Base-by-base conservation (phyloP, 2,329 filamentous ascomycete genomes). In the Alternaria burnsii region DNA sequence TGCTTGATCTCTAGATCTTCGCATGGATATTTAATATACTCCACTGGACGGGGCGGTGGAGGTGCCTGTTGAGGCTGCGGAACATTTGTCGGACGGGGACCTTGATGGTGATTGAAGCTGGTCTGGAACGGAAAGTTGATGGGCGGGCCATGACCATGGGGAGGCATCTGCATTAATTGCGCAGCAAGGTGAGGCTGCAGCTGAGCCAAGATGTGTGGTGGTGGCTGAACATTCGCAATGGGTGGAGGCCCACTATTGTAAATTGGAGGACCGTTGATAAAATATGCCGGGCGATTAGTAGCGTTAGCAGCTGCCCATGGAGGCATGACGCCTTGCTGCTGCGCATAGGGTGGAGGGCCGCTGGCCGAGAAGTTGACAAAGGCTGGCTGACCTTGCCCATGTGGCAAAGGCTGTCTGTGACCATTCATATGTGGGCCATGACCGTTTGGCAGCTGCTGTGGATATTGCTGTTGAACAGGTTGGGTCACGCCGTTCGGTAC, bases 11-110 rank as follows among this genome's bases (percentile, higher is more conserved):
- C 91, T 50, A 98, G 81, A 79, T 99, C 95, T 73, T 99, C 95
- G 63, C 97, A 97, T 0, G 95, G 95, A 76, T 97, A 98, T 76
- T 97, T 97, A 63, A 95, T 90, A 1, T 91, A 91, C 54, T 77
- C 75, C 18, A 76, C 69, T 4, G 69, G 63, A 51, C 66, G 67
- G 11, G 66, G 24, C 18, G 63, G 30, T 3, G 91, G 90, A 7
- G 89, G 87, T 0, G 89, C 40, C 40, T 63, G 61, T 34, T 67
- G 84, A 38, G 83, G 80, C 28, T 84, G 80, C 48, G 70, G 81
- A 41, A 63, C 48, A 61, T 75, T 83, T 43, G 81, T 82, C 38
- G 63, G 66, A 18, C 63, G 65, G n/a, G 74, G 66, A 4, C 67
- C 59, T 61, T 72, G 73, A 77, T 82, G 63, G 81, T 81, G 69